Conservation (phyloP, 2,329 filamentous ascomycete species). For the Hortaea werneckii region DNA sequence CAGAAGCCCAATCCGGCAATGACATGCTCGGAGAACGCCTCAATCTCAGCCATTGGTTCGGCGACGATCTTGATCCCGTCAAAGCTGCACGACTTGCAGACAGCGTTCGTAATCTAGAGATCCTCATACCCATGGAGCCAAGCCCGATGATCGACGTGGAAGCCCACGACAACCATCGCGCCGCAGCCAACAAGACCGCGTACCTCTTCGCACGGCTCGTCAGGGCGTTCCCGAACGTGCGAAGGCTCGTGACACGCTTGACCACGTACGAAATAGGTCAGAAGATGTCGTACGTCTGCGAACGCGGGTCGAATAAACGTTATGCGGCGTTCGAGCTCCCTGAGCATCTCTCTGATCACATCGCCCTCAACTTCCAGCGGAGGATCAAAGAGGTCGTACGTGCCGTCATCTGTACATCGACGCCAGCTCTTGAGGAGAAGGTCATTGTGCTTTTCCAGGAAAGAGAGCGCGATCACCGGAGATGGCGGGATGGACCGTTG, state of each 20-base stretch:
- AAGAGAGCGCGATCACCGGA: not conserved
- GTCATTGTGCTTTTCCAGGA: not conserved
- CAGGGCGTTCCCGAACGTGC: not conserved
- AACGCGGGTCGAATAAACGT: not conserved
- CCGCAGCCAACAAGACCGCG: not conserved
- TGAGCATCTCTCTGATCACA: not conserved
- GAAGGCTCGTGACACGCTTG: not conserved
- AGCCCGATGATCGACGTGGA: too few species aligned
- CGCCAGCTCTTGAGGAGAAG: not conserved
- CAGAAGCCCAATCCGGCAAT: too few species aligned
- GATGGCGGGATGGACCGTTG: constrained; percentile 2
- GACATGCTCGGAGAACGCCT: too few species aligned
- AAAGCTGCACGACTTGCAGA: not conserved
- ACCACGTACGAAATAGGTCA: constrained; percentile 2
- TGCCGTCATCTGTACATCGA: not conserved
- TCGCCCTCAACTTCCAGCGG: not conserved
- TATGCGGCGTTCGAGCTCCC: not conserved
- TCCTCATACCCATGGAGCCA: not conserved
- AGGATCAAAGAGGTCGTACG: not conserved
- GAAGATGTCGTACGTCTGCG: not conserved
- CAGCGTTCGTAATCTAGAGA: too few species aligned
- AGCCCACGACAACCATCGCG: not conserved
- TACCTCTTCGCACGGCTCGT: not conserved
- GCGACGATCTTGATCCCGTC: not conserved
- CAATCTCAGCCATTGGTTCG: too few species aligned